Evolutionary conservation across 352 stramenopile genomes (phyloP).

Genomic region (Phytopythium ostracodes): DNA sequence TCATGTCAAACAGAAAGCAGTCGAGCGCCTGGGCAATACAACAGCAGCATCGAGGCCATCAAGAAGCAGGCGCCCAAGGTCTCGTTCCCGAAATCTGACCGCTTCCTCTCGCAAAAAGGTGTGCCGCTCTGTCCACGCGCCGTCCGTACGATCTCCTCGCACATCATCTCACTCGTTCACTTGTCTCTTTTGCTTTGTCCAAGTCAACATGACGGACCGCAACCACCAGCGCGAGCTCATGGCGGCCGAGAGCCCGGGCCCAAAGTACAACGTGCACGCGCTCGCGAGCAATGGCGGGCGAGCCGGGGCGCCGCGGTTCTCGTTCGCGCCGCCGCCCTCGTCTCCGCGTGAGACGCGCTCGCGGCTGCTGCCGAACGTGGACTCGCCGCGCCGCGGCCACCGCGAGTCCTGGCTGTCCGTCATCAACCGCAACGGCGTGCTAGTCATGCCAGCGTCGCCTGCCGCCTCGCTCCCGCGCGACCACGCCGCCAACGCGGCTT

Average conservation of each 20-base stretch:
- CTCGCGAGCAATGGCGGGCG: constrained; percentile 54
- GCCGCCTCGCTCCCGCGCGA: constrained; percentile 11
- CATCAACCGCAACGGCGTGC: constrained; percentile 79
- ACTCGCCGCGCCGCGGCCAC: constrained; percentile 46
- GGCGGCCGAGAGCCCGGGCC: constrained; percentile 67
- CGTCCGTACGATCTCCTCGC: neutral
- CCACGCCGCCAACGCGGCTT: constrained; percentile 6
- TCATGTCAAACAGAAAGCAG: constrained; percentile 33
- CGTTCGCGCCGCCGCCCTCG: constrained; percentile 49
- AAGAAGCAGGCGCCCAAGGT: constrained; percentile 60
- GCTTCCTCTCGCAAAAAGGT: constrained; percentile 85
- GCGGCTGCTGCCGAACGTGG: constrained; percentile 36
- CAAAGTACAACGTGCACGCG: constrained; percentile 78
- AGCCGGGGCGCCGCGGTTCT: constrained; percentile 43
- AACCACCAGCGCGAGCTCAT: constrained; percentile 74
- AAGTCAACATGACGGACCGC: constrained; percentile 64
- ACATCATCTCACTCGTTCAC: neutral
- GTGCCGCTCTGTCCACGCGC: too few relatives aligned
- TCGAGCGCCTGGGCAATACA: constrained; percentile 62
- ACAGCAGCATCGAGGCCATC: constrained; percentile 60
- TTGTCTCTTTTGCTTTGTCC: neutral
- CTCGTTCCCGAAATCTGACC: constrained; percentile 74
- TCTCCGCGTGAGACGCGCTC: constrained; percentile 35
- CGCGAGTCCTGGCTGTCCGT: constrained; percentile 79
- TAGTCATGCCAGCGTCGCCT: constrained; percentile 62